A percentile compares a stretch with the other conserved stretches of the same genome.
Conservation (phyloP, 352 stramenopile genomes). For the Globisporangium rhizosaccharum region DNA sequence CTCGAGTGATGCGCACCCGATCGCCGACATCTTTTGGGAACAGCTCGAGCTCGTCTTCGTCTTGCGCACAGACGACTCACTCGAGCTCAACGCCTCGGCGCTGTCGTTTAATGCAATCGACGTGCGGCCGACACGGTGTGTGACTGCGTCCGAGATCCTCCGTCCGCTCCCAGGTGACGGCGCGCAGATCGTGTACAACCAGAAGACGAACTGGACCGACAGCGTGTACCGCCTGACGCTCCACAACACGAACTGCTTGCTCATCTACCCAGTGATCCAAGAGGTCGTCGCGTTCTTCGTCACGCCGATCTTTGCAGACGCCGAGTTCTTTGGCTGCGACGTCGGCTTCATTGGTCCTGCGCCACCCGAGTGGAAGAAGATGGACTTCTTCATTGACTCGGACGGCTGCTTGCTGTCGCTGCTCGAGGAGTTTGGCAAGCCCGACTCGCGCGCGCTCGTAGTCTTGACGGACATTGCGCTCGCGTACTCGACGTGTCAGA, state of each 20-base stretch:
- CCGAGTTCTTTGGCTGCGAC: conserved; percentile 48
- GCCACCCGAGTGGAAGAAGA: conserved; percentile 70
- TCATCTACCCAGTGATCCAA: conserved; percentile 63
- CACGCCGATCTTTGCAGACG: conserved; percentile 36
- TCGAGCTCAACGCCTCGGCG: conserved; percentile 59
- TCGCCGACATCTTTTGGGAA: conserved; percentile 76
- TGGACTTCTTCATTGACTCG: conserved; percentile 69
- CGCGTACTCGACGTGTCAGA: conserved; percentile 62
- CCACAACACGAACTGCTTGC: conserved; percentile 74
- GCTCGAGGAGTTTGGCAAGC: conserved; percentile 74
- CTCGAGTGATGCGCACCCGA: conserved; percentile 41
- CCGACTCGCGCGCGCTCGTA: conserved; percentile 66
- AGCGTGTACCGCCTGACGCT: conserved; percentile 59
- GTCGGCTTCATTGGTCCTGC: conserved; percentile 61
- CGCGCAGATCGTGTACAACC: conserved; percentile 72
- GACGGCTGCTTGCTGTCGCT: conserved; percentile 71
- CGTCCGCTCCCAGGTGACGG: conserved; percentile 64
- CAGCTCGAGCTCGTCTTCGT: conserved; percentile 76
- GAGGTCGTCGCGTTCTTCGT: conserved; percentile 67
- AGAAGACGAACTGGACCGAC: conserved; percentile 76
- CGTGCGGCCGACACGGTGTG: conserved; percentile 44
- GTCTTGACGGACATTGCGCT: conserved; percentile 65
- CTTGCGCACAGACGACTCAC: conserved; percentile 74
- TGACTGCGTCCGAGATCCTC: conserved; percentile 61
- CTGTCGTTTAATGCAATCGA: conserved; percentile 60